A percentile compares a stretch with the other conserved stretches of the same genome.
phyloP scores from a whole-genome alignment of 768 basidiomycete genomes.

The Phlebiopsis flavidoalba region DNA sequence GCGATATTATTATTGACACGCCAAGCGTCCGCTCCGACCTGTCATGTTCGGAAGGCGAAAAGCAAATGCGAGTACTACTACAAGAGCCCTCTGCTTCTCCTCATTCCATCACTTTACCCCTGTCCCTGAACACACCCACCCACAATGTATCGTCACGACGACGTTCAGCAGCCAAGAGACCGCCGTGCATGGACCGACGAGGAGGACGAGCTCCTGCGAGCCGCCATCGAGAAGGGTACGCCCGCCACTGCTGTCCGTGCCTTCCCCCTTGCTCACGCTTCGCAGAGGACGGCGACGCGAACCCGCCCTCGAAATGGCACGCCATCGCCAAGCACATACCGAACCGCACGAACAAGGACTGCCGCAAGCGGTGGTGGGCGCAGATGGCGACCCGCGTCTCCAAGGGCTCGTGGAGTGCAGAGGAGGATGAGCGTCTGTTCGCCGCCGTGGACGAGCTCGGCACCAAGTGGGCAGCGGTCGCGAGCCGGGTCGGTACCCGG shows the following conservation, averaged over 20 bases:
- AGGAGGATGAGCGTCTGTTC: constrained; percentile 54
- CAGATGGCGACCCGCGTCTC: constrained; percentile 61
- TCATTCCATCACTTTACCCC: constrained; percentile 11
- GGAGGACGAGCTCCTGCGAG: constrained; percentile 16
- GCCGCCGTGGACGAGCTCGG: constrained; percentile 53
- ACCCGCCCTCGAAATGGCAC: constrained; percentile 58
- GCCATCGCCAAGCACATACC: constrained; percentile 60
- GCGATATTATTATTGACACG: constrained; percentile 11
- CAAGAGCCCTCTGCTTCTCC: constrained; percentile 8
- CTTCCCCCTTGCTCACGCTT: not conserved
- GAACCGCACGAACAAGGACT: constrained; percentile 59
- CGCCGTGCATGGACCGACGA: constrained; percentile 19
- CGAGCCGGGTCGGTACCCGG: constrained; percentile 48
- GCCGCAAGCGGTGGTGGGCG: constrained; percentile 58
- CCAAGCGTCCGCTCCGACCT: constrained; percentile 11
- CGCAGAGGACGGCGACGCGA: constrained; percentile 50
- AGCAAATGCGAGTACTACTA: constrained; percentile 10
- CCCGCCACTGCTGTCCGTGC: not conserved
- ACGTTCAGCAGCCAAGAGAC: constrained; percentile 12
- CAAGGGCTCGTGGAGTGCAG: constrained; percentile 57
- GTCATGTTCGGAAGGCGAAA: constrained; percentile 12
- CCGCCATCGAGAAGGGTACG: constrained; percentile 17
- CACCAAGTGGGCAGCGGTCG: constrained; percentile 56
- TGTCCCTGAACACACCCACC: not conserved
- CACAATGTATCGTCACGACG: constrained; percentile 13